A percentile compares a stretch with the other conserved stretches of the same genome.
Evolutionary conservation across 495 filamentous ascomycete species (phyloP).

Genomic region (Aspergillus sclerotiicarbonarius): DNA sequence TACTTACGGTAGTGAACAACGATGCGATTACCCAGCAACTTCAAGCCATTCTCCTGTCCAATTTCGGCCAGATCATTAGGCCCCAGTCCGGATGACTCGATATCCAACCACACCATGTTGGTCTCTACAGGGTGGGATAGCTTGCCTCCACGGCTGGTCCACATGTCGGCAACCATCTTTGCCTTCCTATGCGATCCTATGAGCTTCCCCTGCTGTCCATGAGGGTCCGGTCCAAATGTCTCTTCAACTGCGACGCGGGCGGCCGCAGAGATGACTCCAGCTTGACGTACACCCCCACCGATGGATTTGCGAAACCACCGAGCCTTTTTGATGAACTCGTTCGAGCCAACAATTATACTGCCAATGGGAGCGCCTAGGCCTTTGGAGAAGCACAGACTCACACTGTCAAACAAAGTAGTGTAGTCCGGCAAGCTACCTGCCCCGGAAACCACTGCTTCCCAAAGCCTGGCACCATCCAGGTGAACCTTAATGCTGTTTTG

Average conservation of each 20-base stretch:
- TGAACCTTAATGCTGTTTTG: slow-evolving; percentile 69
- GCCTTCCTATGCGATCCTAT: slow-evolving; percentile 60
- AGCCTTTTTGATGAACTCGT: slow-evolving; percentile 65
- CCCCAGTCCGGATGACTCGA: slow-evolving; percentile 51
- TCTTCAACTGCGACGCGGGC: slow-evolving; percentile 50
- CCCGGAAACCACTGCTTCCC: slow-evolving; percentile 66
- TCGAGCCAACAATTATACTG: slow-evolving; percentile 68
- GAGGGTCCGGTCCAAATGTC: slow-evolving; percentile 60
- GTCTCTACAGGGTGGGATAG: slow-evolving; percentile 58
- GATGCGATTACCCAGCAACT: slow-evolving; percentile 37
- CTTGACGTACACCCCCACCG: slow-evolving; percentile 78
- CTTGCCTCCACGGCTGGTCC: slow-evolving; percentile 56
- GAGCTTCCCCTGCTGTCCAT: slow-evolving; percentile 64
- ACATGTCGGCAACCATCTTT: slow-evolving; percentile 59
- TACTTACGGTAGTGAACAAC: slow-evolving; percentile 50
- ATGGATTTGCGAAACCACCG: slow-evolving; percentile 81
- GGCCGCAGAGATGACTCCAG: slow-evolving; percentile 49
- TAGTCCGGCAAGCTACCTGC: slow-evolving; percentile 66
- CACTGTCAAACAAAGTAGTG: slow-evolving; percentile 70
- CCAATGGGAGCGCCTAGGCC: slow-evolving; percentile 87
- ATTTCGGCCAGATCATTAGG: slow-evolving; percentile 43
- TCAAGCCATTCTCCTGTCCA: slow-evolving; percentile 38
- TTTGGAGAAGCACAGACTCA: slow-evolving; percentile 85
- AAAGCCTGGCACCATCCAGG: slow-evolving; percentile 81
- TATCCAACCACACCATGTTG: slow-evolving; percentile 92